Evolutionary conservation across 495 filamentous ascomycete genomes (phyloP), one percentile per base, ranked within the genome.

Genomic region (Barbatosphaeria neglecta): DNA sequence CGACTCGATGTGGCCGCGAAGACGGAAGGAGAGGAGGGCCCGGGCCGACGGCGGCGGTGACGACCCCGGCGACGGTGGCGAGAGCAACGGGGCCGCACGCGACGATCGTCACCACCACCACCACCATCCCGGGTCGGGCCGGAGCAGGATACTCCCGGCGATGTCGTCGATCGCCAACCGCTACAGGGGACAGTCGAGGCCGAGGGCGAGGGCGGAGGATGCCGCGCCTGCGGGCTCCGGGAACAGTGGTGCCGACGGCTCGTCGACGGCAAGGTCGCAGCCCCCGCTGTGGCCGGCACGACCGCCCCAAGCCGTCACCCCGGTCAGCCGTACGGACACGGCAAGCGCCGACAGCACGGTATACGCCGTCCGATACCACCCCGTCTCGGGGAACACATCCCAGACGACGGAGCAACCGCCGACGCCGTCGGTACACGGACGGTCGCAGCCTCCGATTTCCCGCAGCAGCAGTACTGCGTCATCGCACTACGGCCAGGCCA

Each of bases 321-420:
- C 86, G 1, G 64, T 87, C 47, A 90, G 84, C 55, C 74, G 84
- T 46, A 77, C 80, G n/a, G 85, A 93, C 52, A 86, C 83, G 2
- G 76, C 80, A 15, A 74, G 70, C 33, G 68, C 70, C 16, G 69
- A 81, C 38, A 92, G 86, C 61, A 95, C 89, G 3, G 77, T 92
- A 13, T 94, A 95, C 53, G 80, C 83, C 46, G 75, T 95, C 42
- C 80, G 82, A 40, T 89, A 93, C 57, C 84, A 90, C 50, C 76
- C 85, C n/a, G 72, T 82, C 39, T 78, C 76, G 28, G 81, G 9
- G 31, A 35, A 82, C 51, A 70, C 81, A 13, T 60, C 67, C 7
- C 67, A 62, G 43, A 59, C 62, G 15, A 67, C 67, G 20, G 39
- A 23, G 39, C 39, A 22, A 5, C 15, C 20, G 15, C 65, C 70